A percentile compares a stretch with the other conserved stretches of the same genome.
phyloP scores from a whole-genome alignment of 306 rosid genomes.

The Clitoria ternatea region DNA sequence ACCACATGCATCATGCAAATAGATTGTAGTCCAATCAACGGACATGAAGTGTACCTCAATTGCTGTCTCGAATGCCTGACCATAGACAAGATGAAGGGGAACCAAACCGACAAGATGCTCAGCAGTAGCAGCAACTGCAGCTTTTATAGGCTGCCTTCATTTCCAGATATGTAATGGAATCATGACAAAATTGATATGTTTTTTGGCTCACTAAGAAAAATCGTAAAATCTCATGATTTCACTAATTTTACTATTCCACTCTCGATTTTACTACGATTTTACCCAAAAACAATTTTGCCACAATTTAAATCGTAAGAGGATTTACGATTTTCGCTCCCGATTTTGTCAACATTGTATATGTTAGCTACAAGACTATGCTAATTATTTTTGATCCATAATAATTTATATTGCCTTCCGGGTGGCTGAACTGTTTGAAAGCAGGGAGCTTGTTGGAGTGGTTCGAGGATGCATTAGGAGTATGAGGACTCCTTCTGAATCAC shows the following conservation, averaged over 20 bases:
- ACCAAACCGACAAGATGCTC: constrained; percentile 94
- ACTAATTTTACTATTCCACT: no score
- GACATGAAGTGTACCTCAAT: constrained; percentile 56
- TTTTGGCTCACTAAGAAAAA: no score
- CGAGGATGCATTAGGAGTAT: constrained; percentile 68
- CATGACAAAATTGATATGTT: constrained; percentile 19
- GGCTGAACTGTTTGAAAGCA: constrained; percentile 58
- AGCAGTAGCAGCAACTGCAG: constrained; percentile 86
- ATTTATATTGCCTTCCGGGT: constrained; percentile 51
- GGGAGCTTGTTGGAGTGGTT: constrained; percentile 70
- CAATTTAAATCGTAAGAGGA: no score
- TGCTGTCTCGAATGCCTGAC: constrained; percentile 83
- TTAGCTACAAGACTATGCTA: not conserved
- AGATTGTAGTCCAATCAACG: not conserved
- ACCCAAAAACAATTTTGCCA: no score
- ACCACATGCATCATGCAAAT: not conserved
- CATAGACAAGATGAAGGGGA: constrained; percentile 85
- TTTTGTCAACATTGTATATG: no score
- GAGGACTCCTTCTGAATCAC: constrained; percentile 39
- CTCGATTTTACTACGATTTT: no score
- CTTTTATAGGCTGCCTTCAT: constrained; percentile 83
- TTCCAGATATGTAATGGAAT: constrained; percentile 19
- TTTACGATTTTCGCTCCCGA: no score
- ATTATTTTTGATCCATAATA: constrained; percentile 12
- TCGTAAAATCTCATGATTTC: no score